Evolutionary conservation across 163 green algal genomes (phyloP), one percentile per base, ranked within the genome.

Genomic region (Smithsoniella earleae): DNA sequence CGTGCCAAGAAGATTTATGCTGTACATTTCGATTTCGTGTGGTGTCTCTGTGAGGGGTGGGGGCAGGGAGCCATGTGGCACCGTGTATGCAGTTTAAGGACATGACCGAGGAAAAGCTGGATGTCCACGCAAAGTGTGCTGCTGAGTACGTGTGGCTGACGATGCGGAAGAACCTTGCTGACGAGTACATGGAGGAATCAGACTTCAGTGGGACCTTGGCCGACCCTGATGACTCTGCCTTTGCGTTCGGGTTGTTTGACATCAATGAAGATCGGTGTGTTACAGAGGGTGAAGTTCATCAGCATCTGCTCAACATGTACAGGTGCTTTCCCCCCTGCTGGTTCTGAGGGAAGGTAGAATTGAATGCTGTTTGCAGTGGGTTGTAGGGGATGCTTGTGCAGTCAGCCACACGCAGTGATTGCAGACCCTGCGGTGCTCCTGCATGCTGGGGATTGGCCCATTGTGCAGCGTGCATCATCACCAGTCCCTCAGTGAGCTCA

Each of bases 231-330:
- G 58, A 69, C 20, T n/a, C 58, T n/a, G 58, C 38, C n/a, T 4
- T 69, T 31, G 34, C 58, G n/a, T 69, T 38, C 58, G 43, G 58
- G 30, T 31, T 69, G 27, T 69, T 69, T 69, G 58, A 69, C 25
- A 18, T 69, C 25, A 33, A 69, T 38, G 58, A 33, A n/a, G 58
- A 69, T 31, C 30, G 58, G 20, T 76, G 45, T 58, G 77, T 79
- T 45, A 79, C 45, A 2, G 62, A 80, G 44, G 25, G 62, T 25
- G 75, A 82, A 49, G 73, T 82, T 45, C 62, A 77, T 36, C 52
- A 76, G 33, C 66, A 36, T 1, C 44, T 82, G 27, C 72, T 78
- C 2, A n/a, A 45, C 16, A 74, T 79, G 25, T 82, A 82, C 66
- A 16, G 6, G 65, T 72, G 63, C 62, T 31, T 40, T 40, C 58